phyloP scores from a whole-genome alignment of 305 asterid species.

The Ilex paraguariensis region DNA sequence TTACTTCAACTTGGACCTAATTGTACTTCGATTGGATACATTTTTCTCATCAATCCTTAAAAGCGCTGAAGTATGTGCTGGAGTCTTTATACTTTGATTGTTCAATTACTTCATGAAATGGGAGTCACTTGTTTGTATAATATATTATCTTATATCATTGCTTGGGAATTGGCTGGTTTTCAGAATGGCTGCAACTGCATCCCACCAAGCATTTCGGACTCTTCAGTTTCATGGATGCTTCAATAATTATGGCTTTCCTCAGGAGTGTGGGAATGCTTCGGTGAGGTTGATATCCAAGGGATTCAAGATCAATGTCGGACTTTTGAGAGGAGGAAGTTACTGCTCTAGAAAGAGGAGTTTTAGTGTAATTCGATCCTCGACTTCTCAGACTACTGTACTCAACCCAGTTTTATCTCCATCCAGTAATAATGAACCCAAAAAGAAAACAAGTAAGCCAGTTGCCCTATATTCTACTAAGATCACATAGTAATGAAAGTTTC shows the following conservation, averaged over 20 bases:
- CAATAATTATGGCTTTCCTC: slow-evolving; percentile 35
- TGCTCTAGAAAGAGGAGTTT: slow-evolving; percentile 41
- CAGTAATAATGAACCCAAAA: slow-evolving; percentile 49
- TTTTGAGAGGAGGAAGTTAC: slow-evolving; percentile 29
- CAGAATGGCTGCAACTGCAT: slow-evolving; percentile 66
- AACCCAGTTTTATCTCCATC: slow-evolving; percentile 56
- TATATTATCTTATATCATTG: not conserved
- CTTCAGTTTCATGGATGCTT: slow-evolving; percentile 40
- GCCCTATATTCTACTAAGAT: not conserved
- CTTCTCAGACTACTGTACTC: slow-evolving; percentile 43
- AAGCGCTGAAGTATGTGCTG: not conserved
- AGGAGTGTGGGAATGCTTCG: slow-evolving; percentile 47
- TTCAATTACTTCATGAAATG: not conserved
- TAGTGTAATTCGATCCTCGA: slow-evolving; percentile 43
- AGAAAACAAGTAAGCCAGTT: slow-evolving; percentile 62
- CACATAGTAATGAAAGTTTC: not conserved
- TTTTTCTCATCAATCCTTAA: not conserved
- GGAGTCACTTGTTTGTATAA: not conserved
- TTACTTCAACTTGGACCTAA: not conserved
- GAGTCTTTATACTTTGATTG: not conserved
- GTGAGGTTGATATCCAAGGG: slow-evolving; percentile 51
- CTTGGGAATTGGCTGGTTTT: slow-evolving; percentile 5
- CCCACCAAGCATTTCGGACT: slow-evolving; percentile 52
- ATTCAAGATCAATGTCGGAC: slow-evolving; percentile 35
- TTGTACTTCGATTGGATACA: not conserved